These are phyloP conservation scores for Hypoxylon fuscum DNA, from an alignment of 495 filamentous ascomycete genomes.

Conservation along the genomic window DNA sequence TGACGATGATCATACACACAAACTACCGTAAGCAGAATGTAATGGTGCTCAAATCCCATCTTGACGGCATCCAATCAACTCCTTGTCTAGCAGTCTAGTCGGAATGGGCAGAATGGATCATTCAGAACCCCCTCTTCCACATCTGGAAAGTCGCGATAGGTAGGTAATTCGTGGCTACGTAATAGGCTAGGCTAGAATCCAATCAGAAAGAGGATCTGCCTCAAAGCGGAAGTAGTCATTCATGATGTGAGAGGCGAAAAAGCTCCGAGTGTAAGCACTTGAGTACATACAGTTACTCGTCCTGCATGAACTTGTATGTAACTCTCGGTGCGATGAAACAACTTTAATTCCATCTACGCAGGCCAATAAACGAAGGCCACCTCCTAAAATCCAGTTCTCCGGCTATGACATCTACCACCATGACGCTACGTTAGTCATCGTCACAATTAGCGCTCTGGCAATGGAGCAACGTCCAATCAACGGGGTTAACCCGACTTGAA, in stretches of 20 bases:
- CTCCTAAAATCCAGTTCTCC: slow-evolving; percentile 28
- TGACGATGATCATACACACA: slow-evolving; percentile 28
- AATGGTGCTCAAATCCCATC: slow-evolving; percentile 38
- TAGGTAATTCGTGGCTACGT: slow-evolving; percentile 26
- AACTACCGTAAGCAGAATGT: slow-evolving; percentile 27
- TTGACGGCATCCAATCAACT: slow-evolving; percentile 41
- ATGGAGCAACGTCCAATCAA: slow-evolving; percentile 31
- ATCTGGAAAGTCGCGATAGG: slow-evolving; percentile 28
- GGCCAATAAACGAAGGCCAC: slow-evolving; percentile 10
- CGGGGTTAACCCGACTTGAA: slow-evolving; percentile 7
- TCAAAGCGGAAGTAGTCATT: slow-evolving; percentile 26
- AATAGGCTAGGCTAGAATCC: slow-evolving; percentile 32
- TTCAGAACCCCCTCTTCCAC: slow-evolving; percentile 14
- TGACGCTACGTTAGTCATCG: slow-evolving; percentile 29
- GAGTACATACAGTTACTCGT: slow-evolving; percentile 3
- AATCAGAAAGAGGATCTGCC: slow-evolving; percentile 26
- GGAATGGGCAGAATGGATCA: slow-evolving; percentile 22
- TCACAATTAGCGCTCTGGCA: slow-evolving; percentile 36
- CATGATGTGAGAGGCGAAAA: background rate
- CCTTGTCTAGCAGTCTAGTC: slow-evolving; percentile 24
- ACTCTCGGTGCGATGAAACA: background rate
- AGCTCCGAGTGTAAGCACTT: slow-evolving; percentile 13
- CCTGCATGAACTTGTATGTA: slow-evolving; percentile 12
- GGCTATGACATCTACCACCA: slow-evolving; percentile 22
- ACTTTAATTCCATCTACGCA: slow-evolving; percentile 1